Base-by-base conservation (phyloP, 805 yeast genomes). In the Saturnispora quitensis region DNA sequence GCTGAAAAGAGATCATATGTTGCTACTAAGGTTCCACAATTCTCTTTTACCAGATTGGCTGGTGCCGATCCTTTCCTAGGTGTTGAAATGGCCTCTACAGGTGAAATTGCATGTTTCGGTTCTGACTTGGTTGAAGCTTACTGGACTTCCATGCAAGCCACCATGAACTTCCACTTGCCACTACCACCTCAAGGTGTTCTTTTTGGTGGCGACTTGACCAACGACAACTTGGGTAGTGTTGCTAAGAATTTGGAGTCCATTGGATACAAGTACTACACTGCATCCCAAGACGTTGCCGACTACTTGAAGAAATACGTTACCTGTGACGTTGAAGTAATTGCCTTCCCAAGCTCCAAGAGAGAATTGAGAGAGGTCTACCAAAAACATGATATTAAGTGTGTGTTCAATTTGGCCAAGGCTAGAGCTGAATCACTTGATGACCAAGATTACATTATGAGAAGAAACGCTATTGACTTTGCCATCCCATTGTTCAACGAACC, bases 21-120 rank as follows among this genome's bases (percentile, higher is more conserved):
- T 65, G 98, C 98, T 48, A 86, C 95, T 51, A 93, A 93, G 74
- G 97, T 91, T 51, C 99, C 99, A 46, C 99, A 93, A 74, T 93
- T 93, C 72, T 91, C 98, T 7, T 93, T 93, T 76, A 90, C 98
- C 40, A 84, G 99, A 74, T 77, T 93, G 64, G 97, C 98, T 18
- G 99, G 99, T 59, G 99, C 99, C 48, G 99, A 93, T 70, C 99
- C 99, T 57, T 90, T 87, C 78, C 77, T 93, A 66, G 99, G 99
- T 58, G 99, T 93, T 59, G 99, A 93, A 74, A 93, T 93, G 99
- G 84, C 98, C 6, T 90, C 98, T 12, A 93, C 99, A 49, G 99
- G 99, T 70, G 99, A 93, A 73, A 86, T 93, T 67, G 99, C 99
- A 31, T 87, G 97, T 67, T 93, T 93, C 67, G 99, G 99, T 61